Evolutionary conservation across 495 filamentous ascomycete genomes (phyloP).

Genomic region (Penicillium alfredii): DNA sequence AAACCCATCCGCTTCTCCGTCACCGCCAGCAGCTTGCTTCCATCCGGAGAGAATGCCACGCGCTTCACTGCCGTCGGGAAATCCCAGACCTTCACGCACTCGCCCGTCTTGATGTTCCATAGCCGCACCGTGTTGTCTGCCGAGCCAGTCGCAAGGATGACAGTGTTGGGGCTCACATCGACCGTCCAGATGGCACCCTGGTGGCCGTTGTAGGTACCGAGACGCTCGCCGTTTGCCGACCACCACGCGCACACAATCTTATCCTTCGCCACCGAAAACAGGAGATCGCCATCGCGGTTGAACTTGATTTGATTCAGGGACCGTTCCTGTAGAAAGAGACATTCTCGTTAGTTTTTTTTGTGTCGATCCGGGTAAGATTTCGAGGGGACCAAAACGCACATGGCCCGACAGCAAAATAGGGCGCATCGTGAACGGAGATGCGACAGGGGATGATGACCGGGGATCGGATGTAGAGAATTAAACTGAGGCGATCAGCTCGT

Average conservation of each 20-base stretch:
- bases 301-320: slow-evolving; percentile 98
- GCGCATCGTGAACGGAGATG: slow-evolving; percentile 58
- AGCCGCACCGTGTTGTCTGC: slow-evolving; percentile 97
- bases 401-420: slow-evolving; percentile 94
- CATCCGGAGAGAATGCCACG: slow-evolving; percentile 93
- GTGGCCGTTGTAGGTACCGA: slow-evolving; percentile 95
- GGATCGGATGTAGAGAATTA: slow-evolving; percentile 19
- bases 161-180: slow-evolving; percentile 91
- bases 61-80: slow-evolving; percentile 94
- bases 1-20: slow-evolving; percentile 98
- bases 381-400: slow-evolving; percentile 43
- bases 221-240: slow-evolving; percentile 86
- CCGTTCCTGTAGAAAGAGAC: slow-evolving; percentile 63
- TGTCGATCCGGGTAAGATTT: slow-evolving; percentile 14
- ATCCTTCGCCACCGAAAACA: slow-evolving; percentile 97
- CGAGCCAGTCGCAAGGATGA: slow-evolving; percentile 87
- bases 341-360: slow-evolving; percentile 21
- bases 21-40: slow-evolving; percentile 78
- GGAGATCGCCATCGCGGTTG: slow-evolving; percentile 92
- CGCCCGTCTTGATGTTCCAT: slow-evolving; percentile 93
- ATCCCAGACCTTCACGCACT: slow-evolving; percentile 91
- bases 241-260: slow-evolving; percentile 95
- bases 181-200: slow-evolving; percentile 98
- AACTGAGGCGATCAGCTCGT: slow-evolving; percentile 19
- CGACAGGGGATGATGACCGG: slow-evolving; percentile 8